phyloP scores from a whole-genome alignment of 78 protist genomes.

The Dictyostelium citrinum region DNA sequence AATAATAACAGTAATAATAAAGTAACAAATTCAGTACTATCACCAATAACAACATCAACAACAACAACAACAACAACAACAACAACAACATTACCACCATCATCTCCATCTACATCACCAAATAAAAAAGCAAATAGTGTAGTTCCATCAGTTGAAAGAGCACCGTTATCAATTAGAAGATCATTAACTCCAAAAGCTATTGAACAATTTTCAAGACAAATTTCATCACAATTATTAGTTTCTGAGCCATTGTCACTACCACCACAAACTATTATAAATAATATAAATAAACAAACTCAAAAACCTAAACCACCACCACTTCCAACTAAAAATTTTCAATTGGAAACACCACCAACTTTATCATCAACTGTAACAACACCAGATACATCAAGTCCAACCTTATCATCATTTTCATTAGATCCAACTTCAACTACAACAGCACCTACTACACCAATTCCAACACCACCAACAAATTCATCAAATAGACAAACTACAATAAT shows the following conservation, averaged over 20 bases:
- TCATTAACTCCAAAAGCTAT: conserved; percentile 55
- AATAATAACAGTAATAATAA: background rate
- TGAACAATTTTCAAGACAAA: background rate
- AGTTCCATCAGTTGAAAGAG: conserved; percentile 43
- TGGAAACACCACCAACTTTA: background rate
- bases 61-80: too few species aligned
- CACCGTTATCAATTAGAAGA: conserved; percentile 68
- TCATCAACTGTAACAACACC: background rate
- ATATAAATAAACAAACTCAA: background rate
- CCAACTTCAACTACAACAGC: background rate
- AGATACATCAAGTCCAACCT: background rate
- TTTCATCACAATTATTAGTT: conserved; percentile 35
- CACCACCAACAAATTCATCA: background rate
- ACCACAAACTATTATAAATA: background rate
- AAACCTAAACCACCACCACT: conserved; percentile 23
- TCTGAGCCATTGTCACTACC: conserved; percentile 27
- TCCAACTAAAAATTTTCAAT: background rate
- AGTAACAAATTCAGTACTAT: background rate
- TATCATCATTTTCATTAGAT: background rate
- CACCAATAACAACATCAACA: too few species aligned
- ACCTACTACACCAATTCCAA: background rate
- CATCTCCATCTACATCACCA: background rate
- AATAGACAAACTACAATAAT: background rate
- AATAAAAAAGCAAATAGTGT: background rate
- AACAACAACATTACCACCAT: too few species aligned